A percentile compares a stretch with the other conserved stretches of the same genome.
phyloP scores from a whole-genome alignment of 2,329 filamentous ascomycete genomes.

The Fusarium virguliforme region DNA sequence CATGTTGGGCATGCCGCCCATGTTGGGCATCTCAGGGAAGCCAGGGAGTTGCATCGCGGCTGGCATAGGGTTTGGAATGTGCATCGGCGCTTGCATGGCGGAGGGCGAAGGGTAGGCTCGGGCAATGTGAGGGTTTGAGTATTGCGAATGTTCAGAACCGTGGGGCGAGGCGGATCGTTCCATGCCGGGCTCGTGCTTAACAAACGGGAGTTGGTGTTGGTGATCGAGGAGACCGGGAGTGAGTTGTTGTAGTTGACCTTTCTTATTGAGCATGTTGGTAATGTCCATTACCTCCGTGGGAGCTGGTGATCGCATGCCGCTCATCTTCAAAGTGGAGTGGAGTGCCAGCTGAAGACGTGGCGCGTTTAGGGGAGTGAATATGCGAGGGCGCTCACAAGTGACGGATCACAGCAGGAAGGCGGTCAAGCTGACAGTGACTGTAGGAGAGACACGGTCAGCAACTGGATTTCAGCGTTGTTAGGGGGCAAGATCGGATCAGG shows the following conservation, averaged over 20 bases:
- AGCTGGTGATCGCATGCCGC: constrained; percentile 62
- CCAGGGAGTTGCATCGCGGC: constrained; percentile 62
- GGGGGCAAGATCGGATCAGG: constrained; percentile 19
- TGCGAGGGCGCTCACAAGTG: constrained; percentile 44
- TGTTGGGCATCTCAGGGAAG: constrained; percentile 62
- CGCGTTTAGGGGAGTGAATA: constrained; percentile 40
- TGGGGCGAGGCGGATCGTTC: constrained; percentile 73
- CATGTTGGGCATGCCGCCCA: constrained; percentile 59
- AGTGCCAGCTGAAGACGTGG: constrained; percentile 42
- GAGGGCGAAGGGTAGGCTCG: constrained; percentile 70
- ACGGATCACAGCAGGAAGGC: constrained; percentile 48
- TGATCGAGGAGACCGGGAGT: constrained; percentile 54
- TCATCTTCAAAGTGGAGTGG: constrained; percentile 50
- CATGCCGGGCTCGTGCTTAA: constrained; percentile 60
- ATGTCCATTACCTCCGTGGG: constrained; percentile 69
- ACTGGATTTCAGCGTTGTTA: constrained; percentile 7
- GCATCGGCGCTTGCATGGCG: constrained; percentile 67
- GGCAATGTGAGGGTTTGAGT: constrained; percentile 66
- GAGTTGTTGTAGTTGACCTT: constrained; percentile 59
- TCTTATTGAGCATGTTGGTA: constrained; percentile 68
- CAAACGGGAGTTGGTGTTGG: constrained; percentile 53
- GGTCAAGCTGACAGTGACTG: constrained; percentile 47
- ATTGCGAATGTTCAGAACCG: constrained; percentile 73
- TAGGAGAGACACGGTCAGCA: constrained; percentile 41
- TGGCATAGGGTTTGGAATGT: constrained; percentile 63